These are phyloP conservation scores for Candida chauliodis DNA, from an alignment of 805 yeast genomes.

Conservation along the genomic window DNA sequence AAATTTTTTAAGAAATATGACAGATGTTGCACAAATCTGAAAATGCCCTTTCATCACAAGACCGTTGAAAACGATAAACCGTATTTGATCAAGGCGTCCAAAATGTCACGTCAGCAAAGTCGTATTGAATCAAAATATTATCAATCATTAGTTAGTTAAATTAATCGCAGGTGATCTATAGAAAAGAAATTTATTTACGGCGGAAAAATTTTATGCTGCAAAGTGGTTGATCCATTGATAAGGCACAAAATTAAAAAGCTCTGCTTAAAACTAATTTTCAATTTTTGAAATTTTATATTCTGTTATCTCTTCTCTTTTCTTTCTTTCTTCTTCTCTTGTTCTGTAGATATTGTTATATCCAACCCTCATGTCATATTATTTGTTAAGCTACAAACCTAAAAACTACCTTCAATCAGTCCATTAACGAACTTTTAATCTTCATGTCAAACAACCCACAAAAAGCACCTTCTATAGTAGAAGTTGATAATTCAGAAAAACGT, in stretches of 20 bases:
- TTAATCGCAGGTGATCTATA: too few relatives aligned
- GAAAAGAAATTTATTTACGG: too few relatives aligned
- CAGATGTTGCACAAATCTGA: not conserved
- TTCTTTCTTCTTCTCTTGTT: constrained; percentile 7
- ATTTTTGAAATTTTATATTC: too few relatives aligned
- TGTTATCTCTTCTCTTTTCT: constrained; percentile 1
- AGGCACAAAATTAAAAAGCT: too few relatives aligned
- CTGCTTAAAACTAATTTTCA: too few relatives aligned
- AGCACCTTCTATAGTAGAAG: constrained; percentile 9
- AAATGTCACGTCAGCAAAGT: too few relatives aligned
- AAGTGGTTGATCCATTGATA: too few relatives aligned
- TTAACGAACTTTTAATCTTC: not conserved
- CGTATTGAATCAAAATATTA: too few relatives aligned
- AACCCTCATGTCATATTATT: constrained; percentile 8
- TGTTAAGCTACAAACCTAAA: constrained; percentile 9
- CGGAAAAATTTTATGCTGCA: too few relatives aligned
- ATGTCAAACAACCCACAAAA: not conserved
- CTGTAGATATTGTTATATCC: constrained; percentile 2
- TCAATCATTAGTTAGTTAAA: too few relatives aligned
- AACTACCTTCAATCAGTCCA: constrained; percentile 11
- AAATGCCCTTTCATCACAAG: constrained; percentile 5
- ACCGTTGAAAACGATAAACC: too few relatives aligned
- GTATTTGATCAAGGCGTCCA: too few relatives aligned
- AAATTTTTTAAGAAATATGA: constrained; percentile 3
- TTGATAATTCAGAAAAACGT: constrained; percentile 3